Evolutionary conservation across 352 stramenopile species (phyloP).

Genomic region (Pythium phragmiticola): DNA sequence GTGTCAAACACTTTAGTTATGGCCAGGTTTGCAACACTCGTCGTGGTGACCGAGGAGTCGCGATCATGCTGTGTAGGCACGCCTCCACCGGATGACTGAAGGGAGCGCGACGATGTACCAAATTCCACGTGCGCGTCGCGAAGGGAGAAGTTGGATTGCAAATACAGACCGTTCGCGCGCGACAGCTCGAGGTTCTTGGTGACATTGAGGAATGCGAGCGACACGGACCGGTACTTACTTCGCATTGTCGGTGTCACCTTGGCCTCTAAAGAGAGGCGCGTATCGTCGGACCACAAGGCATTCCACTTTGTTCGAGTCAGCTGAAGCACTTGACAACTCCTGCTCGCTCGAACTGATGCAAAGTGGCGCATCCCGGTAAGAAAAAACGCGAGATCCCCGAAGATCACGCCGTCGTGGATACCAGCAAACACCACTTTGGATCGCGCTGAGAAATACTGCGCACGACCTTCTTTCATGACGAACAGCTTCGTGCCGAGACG

Average conservation of each 20-base stretch:
- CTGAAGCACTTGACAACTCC: conserved; percentile 59
- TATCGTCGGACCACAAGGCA: conserved; percentile 38
- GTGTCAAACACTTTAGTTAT: neutral
- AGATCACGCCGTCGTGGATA: conserved; percentile 33
- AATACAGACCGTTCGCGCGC: neutral
- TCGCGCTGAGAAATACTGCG: conserved; percentile 38
- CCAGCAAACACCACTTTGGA: conserved; percentile 42
- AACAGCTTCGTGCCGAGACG: conserved; percentile 43
- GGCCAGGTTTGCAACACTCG: too few relatives aligned
- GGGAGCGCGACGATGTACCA: neutral
- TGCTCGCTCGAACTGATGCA: conserved; percentile 40
- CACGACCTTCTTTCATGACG: conserved; percentile 51
- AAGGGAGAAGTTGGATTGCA: neutral
- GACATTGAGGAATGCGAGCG: conserved; percentile 28
- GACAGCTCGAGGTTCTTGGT: conserved; percentile 33
- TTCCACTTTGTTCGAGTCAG: conserved; percentile 47
- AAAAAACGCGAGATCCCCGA: conserved; percentile 71
- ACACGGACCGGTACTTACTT: conserved; percentile 23
- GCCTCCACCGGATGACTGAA: neutral
- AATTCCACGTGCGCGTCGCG: neutral
- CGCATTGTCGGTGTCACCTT: conserved; percentile 27
- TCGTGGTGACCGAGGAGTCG: neutral
- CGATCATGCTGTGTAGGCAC: neutral
- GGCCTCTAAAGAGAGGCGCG: conserved; percentile 24
- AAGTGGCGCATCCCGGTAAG: conserved; percentile 35